A percentile compares a stretch with the other conserved stretches of the same genome.
Evolutionary conservation across 257 asterid species (phyloP).

Genomic region (Forsythia viridissima): DNA sequence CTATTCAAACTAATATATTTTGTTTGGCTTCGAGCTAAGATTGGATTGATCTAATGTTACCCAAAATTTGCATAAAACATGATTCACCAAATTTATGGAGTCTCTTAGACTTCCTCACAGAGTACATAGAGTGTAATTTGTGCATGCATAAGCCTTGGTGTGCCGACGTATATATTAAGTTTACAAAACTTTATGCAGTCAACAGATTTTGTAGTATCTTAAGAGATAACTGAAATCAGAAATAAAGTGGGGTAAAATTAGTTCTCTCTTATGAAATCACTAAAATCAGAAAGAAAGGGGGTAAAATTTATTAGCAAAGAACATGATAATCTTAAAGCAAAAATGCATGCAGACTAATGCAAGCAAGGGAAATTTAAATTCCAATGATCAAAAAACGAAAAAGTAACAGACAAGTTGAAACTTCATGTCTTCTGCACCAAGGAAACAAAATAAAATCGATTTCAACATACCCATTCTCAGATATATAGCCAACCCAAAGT

Average conservation of each 20-base stretch:
- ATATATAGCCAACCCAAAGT: conserved; percentile 95
- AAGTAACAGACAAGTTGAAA: not conserved
- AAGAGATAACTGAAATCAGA: not conserved
- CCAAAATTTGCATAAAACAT: not conserved
- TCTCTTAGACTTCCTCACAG: not conserved
- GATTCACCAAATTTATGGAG: not conserved
- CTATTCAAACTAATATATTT: not conserved
- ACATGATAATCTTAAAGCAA: conserved; percentile 2
- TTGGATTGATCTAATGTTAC: not conserved
- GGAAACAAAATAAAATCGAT: not conserved
- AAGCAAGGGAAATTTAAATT: conserved; percentile 9
- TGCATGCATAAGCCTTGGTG: not conserved
- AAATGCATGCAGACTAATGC: conserved; percentile 2
- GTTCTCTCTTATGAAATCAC: not conserved
- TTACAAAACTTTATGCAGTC: not conserved
- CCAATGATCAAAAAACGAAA: conserved; percentile 15
- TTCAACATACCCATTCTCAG: conserved; percentile 71
- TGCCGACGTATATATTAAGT: not conserved
- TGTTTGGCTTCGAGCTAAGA: not conserved
- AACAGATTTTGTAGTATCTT: not conserved
- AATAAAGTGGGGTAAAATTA: not conserved
- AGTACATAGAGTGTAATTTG: not conserved
- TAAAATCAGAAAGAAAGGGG: not conserved
- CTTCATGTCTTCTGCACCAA: not conserved
- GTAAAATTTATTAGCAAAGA: not conserved